phyloP scores from a whole-genome alignment of 2,329 filamentous ascomycete genomes.

The Exophiala viscosa region DNA sequence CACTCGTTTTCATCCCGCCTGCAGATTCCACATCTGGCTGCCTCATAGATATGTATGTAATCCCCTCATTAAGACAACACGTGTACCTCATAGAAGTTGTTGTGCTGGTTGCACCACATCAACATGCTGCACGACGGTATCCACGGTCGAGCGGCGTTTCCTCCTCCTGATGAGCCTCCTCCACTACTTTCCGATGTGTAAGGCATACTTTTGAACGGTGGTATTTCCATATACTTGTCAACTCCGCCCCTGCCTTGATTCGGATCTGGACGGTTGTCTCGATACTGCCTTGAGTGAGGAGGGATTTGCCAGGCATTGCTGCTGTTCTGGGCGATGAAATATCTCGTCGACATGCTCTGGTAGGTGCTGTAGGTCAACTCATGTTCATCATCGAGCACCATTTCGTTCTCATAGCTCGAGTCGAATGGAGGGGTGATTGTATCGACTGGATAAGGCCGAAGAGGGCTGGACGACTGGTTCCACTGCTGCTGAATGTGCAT shows the following conservation, averaged over 20 bases:
- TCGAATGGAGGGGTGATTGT: slow-evolving; percentile 17
- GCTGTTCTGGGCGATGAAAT: slow-evolving; percentile 20
- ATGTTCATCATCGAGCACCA: slow-evolving; percentile 9
- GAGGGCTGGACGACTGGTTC: slow-evolving; percentile 4
- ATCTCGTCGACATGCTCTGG: slow-evolving; percentile 19
- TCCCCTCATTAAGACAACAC: slow-evolving; percentile 13
- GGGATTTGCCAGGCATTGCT: slow-evolving; percentile 19
- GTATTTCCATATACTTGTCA: slow-evolving; percentile 25
- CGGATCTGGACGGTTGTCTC: slow-evolving; percentile 13
- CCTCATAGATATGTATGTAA: slow-evolving; percentile 10
- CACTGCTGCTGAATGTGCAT: slow-evolving; percentile 14
- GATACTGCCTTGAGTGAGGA: slow-evolving; percentile 20
- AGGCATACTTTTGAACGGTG: slow-evolving; percentile 21
- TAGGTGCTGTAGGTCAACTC: slow-evolving; percentile 18
- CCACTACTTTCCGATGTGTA: slow-evolving; percentile 19
- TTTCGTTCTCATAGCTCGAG: slow-evolving; percentile 4
- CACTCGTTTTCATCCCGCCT: background rate
- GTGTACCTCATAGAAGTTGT: slow-evolving; percentile 23
- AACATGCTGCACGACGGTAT: slow-evolving; percentile 20
- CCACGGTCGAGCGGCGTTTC: slow-evolving; percentile 17
- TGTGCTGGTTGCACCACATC: slow-evolving; percentile 23
- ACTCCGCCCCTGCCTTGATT: slow-evolving; percentile 5
- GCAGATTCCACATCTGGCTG: background rate
- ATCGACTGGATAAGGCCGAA: background rate
- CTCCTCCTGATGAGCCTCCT: slow-evolving; percentile 2